These are phyloP conservation scores for Alternaria arborescens DNA, from an alignment of 2,329 filamentous ascomycete genomes.

Conservation along the genomic window DNA sequence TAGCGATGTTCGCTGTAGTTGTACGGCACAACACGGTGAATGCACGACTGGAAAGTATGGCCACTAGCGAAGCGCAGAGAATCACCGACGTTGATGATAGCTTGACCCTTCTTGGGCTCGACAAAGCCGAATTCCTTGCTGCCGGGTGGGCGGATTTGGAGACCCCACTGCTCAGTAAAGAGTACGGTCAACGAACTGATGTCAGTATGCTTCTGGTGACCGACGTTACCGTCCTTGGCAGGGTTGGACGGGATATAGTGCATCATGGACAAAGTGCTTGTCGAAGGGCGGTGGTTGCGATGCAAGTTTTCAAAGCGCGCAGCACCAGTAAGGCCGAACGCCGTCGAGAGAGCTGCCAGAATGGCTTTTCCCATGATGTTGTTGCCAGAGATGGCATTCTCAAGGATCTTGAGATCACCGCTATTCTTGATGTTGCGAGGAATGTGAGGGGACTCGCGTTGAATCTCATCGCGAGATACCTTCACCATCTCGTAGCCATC, in stretches of 20 bases:
- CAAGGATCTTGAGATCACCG: constrained; percentile 33
- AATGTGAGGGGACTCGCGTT: constrained; percentile 36
- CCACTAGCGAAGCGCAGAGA: constrained; percentile 65
- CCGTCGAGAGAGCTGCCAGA: constrained; percentile 56
- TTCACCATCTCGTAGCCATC: constrained; percentile 49
- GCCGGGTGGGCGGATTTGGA: constrained; percentile 64
- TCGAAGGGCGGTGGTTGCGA: constrained; percentile 44
- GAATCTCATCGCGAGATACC: constrained; percentile 46
- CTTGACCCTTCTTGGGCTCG: constrained; percentile 60
- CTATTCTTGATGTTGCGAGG: constrained; percentile 41
- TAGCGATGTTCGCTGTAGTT: constrained; percentile 64
- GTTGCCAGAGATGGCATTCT: constrained; percentile 40
- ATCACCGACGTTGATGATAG: constrained; percentile 68
- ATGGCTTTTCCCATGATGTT: constrained; percentile 52
- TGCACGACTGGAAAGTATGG: constrained; percentile 64
- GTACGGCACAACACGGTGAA: constrained; percentile 66
- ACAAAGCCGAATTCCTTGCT: constrained; percentile 55
- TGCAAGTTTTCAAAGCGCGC: constrained; percentile 43
- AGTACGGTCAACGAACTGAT: constrained; percentile 43
- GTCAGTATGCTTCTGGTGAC: constrained; percentile 47
- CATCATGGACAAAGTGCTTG: constrained; percentile 46
- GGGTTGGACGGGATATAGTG: constrained; percentile 42
- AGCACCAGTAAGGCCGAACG: constrained; percentile 35
- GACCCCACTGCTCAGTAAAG: constrained; percentile 65
- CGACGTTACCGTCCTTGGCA: constrained; percentile 32